A percentile compares a stretch with the other conserved stretches of the same genome.
These are phyloP conservation scores for Neonothopanus nambi DNA, from an alignment of 1,284 basidiomycete genomes.

Conservation along the genomic window DNA sequence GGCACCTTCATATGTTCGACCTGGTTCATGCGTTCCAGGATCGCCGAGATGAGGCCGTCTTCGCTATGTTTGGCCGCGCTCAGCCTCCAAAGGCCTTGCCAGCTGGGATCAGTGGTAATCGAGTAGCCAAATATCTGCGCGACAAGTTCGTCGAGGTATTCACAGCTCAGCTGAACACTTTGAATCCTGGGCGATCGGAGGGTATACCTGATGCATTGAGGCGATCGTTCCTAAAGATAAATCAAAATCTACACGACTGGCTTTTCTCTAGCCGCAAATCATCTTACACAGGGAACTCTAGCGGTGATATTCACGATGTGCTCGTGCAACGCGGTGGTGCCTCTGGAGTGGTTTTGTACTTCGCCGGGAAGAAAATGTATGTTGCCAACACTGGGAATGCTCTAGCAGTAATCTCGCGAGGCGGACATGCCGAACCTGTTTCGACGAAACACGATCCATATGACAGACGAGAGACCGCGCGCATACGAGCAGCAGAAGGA, in stretches of 20 bases:
- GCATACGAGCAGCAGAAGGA: conserved; percentile 91
- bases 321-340: conserved; percentile 66
- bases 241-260: conserved; percentile 74
- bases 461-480: conserved; percentile 79
- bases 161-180: conserved; percentile 52
- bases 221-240: conserved; percentile 83
- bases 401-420: conserved; percentile 86
- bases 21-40: conserved; percentile 84
- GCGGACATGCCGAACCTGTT: conserved; percentile 77
- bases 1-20: conserved; percentile 89
- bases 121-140: conserved; percentile 77
- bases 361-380: conserved; percentile 80
- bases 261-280: conserved; percentile 62
- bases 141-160: conserved; percentile 76
- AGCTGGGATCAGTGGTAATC: conserved; percentile 53
- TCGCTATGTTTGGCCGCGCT: conserved; percentile 92
- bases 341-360: conserved; percentile 86
- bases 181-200: conserved; percentile 53
- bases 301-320: conserved; percentile 41
- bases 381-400: conserved; percentile 92
- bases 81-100: conserved; percentile 51
- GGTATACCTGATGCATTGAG: conserved; percentile 76
- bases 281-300: conserved; percentile 50
- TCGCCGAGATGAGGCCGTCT: conserved; percentile 79
- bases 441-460: conserved; percentile 91